Evolutionary conservation across 1,139 yeast genomes (phyloP), one percentile per base, ranked within the genome.

Genomic region (Yamadazyma songkhlaensis): DNA sequence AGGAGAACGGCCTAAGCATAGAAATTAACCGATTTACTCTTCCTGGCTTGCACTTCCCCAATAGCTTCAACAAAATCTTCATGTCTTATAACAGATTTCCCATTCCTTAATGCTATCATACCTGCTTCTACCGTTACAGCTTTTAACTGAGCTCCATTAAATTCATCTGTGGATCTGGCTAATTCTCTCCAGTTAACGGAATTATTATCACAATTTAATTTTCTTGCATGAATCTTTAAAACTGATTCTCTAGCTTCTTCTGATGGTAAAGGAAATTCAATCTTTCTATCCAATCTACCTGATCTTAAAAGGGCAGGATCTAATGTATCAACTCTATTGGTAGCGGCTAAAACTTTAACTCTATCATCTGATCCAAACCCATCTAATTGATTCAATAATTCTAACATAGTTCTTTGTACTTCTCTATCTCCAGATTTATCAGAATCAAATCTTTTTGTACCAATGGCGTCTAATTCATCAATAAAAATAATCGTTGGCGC

Each of bases 91-190:
- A 84, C 77, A 25, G 86, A 79, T 63, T 92, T 95, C 20, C 97
- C 97, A 54, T 88, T 88, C 65, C 98, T 81, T 57, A 94, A 75
- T 1, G 98, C 99, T 65, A 94, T 92, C 98, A 92, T 94, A 57
- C 98, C 99, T 3, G 98, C 98, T 63, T 92, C 99, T 15, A 92
- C 98, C 7, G 97, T 89, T 22, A 92, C 98, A 0, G 97, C 97
- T 69, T 92, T 92, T 60, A 92, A 74, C 65, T 94, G 97, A 1
- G 99, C 99, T 57, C 98, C 98, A 55, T 92, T 92, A 64, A 92
- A 92, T 64, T 92, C 99, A 62, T 92, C 98, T 0, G 98, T 92
- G 10, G 96, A 86, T 58, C 98, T 79, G 4, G 99, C 97, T 59
- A 92, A 77, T 67, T 92, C 98, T 62, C 90, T 86, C 98, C 98